phyloP scores from a whole-genome alignment of 306 rosid species.

The Corylus heterophylla region DNA sequence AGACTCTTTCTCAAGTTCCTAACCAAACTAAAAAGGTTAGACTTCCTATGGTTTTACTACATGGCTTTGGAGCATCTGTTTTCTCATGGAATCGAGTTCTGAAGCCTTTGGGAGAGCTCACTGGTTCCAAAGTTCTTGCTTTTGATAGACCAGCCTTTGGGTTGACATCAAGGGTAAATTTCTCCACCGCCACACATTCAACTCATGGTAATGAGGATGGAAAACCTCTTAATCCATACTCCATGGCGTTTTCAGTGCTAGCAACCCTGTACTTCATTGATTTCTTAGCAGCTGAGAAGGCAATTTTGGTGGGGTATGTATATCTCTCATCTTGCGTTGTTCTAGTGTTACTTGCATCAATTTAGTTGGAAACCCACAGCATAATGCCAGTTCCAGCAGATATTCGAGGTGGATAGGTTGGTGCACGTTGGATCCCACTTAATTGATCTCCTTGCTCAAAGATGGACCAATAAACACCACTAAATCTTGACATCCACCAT shows the following conservation, averaged over 20 bases:
- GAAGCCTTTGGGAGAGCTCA: conserved; percentile 72
- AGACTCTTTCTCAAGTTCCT: conserved; percentile 27
- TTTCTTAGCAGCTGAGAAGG: conserved; percentile 71
- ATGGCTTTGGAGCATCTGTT: conserved; percentile 93
- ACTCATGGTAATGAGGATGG: conserved; percentile 41
- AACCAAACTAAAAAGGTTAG: conserved; percentile 43
- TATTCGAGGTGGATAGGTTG: not conserved
- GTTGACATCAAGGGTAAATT: conserved; percentile 68
- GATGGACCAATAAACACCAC: not conserved
- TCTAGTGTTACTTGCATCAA: conserved; percentile 1
- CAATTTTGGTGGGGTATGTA: conserved; percentile 76
- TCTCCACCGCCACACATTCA: conserved; percentile 24
- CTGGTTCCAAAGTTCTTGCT: conserved; percentile 81
- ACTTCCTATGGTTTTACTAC: conserved; percentile 75
- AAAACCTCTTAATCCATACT: conserved; percentile 71
- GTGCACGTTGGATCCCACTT: conserved; percentile 9
- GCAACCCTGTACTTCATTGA: conserved; percentile 75
- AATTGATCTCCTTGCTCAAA: not conserved
- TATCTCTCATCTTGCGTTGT: conserved; percentile 25
- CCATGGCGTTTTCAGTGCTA: conserved; percentile 84
- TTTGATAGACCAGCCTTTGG: conserved; percentile 99
- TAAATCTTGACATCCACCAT: not conserved
- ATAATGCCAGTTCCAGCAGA: not conserved
- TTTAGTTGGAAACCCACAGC: not conserved
- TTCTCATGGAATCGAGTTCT: conserved; percentile 80